These are phyloP conservation scores for Cardiospermum halicacabum DNA, from an alignment of 345 rosid species.

Conservation along the genomic window DNA sequence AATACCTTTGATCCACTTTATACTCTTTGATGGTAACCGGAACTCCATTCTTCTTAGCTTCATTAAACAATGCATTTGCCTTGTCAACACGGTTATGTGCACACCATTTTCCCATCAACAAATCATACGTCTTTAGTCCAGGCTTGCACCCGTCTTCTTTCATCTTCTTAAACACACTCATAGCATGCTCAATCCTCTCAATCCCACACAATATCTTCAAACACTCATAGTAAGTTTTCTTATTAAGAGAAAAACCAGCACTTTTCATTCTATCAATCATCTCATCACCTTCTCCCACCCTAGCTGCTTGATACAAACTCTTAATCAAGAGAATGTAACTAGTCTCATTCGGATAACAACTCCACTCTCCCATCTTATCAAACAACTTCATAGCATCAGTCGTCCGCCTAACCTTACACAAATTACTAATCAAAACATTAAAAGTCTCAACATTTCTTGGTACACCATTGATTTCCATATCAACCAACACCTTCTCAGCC, in stretches of 20 bases:
- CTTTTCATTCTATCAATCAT: constrained; percentile 91
- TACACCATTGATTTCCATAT: constrained; percentile 84
- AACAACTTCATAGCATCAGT: constrained; percentile 80
- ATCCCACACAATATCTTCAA: constrained; percentile 82
- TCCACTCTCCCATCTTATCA: constrained; percentile 77
- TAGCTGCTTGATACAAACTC: constrained; percentile 87
- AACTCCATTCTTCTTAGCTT: constrained; percentile 61
- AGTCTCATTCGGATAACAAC: constrained; percentile 61
- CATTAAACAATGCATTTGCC: constrained; percentile 69
- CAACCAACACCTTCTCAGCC: constrained; percentile 72
- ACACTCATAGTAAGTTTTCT: constrained; percentile 64
- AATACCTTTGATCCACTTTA: constrained; percentile 50
- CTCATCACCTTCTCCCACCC: constrained; percentile 88
- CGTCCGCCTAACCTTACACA: constrained; percentile 78
- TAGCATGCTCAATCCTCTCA: constrained; percentile 93
- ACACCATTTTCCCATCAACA: constrained; percentile 77
- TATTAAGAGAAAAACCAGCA: constrained; percentile 55
- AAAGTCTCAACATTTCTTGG: constrained; percentile 85
- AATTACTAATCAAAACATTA: constrained; percentile 64
- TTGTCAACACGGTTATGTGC: constrained; percentile 62
- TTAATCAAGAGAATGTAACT: constrained; percentile 59
- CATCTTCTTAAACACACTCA: constrained; percentile 78
- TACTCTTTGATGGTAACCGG: constrained; percentile 69
- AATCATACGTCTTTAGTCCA: constrained; percentile 69
- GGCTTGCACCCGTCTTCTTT: constrained; percentile 71